phyloP scores from a whole-genome alignment of 2,329 filamentous ascomycete genomes.

The Colletotrichum sp. region DNA sequence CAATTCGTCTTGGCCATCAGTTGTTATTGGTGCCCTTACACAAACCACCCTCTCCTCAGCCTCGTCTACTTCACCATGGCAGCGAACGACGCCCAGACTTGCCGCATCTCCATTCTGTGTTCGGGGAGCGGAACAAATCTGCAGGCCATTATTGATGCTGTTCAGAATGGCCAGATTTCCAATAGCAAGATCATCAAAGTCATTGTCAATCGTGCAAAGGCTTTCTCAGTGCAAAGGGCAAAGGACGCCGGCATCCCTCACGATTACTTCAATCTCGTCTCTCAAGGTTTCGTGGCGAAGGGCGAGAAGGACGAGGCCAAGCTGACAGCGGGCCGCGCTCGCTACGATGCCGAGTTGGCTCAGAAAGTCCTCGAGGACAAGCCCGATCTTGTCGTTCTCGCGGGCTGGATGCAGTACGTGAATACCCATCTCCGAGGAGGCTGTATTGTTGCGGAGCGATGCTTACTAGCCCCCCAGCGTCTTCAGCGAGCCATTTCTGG shows the following conservation, averaged over 20 bases:
- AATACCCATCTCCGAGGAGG: background rate
- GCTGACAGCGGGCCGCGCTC: slow-evolving; percentile 63
- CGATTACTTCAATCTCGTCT: slow-evolving; percentile 81
- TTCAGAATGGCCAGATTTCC: slow-evolving; percentile 42
- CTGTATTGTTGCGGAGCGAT: background rate
- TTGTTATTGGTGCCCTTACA: background rate
- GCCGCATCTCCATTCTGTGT: slow-evolving; percentile 71
- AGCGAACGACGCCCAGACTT: slow-evolving; percentile 21
- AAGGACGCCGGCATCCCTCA: slow-evolving; percentile 69
- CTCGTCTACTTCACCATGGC: background rate
- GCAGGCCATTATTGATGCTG: slow-evolving; percentile 70
- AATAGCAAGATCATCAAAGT: slow-evolving; percentile 50
- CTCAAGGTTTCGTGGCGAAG: slow-evolving; percentile 66
- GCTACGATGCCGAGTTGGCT: slow-evolving; percentile 80
- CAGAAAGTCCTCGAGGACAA: slow-evolving; percentile 66
- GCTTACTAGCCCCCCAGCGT: background rate
- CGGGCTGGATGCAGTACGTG: slow-evolving; percentile 68
- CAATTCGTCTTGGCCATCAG: background rate
- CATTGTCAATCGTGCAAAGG: slow-evolving; percentile 53
- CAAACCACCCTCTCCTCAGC: background rate
- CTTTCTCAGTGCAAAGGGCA: slow-evolving; percentile 40
- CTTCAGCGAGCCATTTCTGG: slow-evolving; percentile 59
- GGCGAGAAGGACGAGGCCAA: slow-evolving; percentile 64
- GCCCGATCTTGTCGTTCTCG: slow-evolving; percentile 80
- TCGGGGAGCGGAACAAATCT: slow-evolving; percentile 80